phyloP scores from a whole-genome alignment of 192 early-diverging fungal genomes.

The Entomortierella parvispora region DNA sequence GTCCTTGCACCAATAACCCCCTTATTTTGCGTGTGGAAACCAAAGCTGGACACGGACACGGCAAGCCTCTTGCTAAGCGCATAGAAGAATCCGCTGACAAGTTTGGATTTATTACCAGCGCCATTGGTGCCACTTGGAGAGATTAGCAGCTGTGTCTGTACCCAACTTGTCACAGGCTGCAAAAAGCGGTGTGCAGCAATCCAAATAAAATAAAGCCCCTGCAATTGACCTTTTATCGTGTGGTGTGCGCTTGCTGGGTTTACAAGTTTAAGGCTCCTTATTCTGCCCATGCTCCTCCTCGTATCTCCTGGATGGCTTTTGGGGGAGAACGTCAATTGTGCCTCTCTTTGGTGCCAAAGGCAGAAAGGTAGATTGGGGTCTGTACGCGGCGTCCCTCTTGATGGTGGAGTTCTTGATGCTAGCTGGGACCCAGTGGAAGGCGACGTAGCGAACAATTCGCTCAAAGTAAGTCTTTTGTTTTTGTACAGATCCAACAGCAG shows the following conservation, averaged over 20 bases:
- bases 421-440: too few species aligned
- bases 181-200: too few species aligned
- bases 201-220: too few species aligned
- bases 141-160: too few species aligned
- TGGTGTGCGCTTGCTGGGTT: too few species aligned
- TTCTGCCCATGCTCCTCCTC: background rate
- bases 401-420: too few species aligned
- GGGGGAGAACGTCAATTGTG: background rate
- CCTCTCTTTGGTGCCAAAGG: background rate
- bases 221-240: too few species aligned
- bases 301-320: conserved; percentile 7
- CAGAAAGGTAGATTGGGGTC: conserved; percentile 6
- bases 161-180: too few species aligned
- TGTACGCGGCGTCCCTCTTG: background rate
- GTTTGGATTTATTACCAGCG: conserved; percentile 66
- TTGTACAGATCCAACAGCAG: too few species aligned
- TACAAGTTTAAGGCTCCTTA: too few species aligned
- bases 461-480: too few species aligned
- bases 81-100: conserved; percentile 74
- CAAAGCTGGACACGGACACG: conserved; percentile 78
- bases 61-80: conserved; percentile 70
- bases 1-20: conserved; percentile 61
- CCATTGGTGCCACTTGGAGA: conserved; percentile 64
- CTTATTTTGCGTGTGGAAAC: conserved; percentile 69
- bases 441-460: too few species aligned